phyloP scores from a whole-genome alignment of 768 basidiomycete genomes.

The Suillus paluster region DNA sequence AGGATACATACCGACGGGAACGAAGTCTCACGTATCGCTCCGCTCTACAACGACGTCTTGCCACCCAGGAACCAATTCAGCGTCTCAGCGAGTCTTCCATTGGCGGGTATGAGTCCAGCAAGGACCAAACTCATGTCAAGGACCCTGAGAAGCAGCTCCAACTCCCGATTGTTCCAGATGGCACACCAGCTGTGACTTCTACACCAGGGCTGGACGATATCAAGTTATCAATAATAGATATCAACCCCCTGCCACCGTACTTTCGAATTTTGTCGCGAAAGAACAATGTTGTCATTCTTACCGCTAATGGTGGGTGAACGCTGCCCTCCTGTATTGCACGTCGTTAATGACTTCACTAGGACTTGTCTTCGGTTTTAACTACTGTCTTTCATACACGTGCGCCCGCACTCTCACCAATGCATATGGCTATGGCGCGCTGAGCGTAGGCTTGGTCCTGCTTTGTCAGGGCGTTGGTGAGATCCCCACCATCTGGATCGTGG shows the following conservation, averaged over 20 bases:
- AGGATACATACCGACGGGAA: slow-evolving; percentile 83
- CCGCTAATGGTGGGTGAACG: slow-evolving; percentile 28
- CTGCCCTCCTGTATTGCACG: neutral
- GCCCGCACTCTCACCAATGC: slow-evolving; percentile 65
- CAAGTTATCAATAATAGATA: slow-evolving; percentile 64
- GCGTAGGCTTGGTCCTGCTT: slow-evolving; percentile 78
- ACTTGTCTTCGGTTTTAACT: slow-evolving; percentile 71
- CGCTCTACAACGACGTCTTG: slow-evolving; percentile 53
- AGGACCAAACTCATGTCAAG: slow-evolving; percentile 17
- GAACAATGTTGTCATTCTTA: slow-evolving; percentile 71
- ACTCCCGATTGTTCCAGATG: slow-evolving; percentile 31
- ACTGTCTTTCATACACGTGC: slow-evolving; percentile 74
- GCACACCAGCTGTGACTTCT: slow-evolving; percentile 17
- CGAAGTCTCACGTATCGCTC: slow-evolving; percentile 82
- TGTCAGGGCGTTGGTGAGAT: slow-evolving; percentile 68
- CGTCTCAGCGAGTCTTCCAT: slow-evolving; percentile 26
- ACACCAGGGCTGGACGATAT: slow-evolving; percentile 35
- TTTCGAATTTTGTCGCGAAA: slow-evolving; percentile 55
- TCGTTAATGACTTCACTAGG: slow-evolving; percentile 44
- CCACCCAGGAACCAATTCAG: slow-evolving; percentile 24
- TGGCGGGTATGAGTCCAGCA: slow-evolving; percentile 12
- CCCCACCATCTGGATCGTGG: neutral
- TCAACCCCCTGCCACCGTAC: slow-evolving; percentile 77
- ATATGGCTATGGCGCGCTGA: slow-evolving; percentile 71
- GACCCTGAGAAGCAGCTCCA: slow-evolving; percentile 19